A percentile compares a stretch with the other conserved stretches of the same genome.
phyloP scores from a whole-genome alignment of 495 filamentous ascomycete genomes.

The Aspergillus campestris region DNA sequence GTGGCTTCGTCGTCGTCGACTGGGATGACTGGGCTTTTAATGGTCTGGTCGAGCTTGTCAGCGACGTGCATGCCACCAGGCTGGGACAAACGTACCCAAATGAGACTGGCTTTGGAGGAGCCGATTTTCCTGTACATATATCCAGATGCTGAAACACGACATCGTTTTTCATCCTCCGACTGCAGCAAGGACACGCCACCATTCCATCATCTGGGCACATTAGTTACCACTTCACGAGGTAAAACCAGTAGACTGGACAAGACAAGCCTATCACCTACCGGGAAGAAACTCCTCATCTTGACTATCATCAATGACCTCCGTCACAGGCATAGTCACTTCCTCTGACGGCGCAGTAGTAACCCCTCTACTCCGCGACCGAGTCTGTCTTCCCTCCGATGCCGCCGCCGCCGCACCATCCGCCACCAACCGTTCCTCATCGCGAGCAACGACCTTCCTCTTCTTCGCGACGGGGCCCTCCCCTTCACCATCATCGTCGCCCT shows the following conservation, averaged over 20 bases:
- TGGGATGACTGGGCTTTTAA: slow-evolving; percentile 12
- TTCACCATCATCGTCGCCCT: slow-evolving; percentile 7
- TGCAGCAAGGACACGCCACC: slow-evolving; percentile 76
- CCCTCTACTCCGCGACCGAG: slow-evolving; percentile 29
- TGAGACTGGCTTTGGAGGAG: slow-evolving; percentile 9
- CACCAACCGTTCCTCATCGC: slow-evolving; percentile 5
- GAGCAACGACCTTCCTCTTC: slow-evolving; percentile 39
- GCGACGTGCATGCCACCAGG: too few species aligned
- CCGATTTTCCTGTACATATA: slow-evolving; percentile 29
- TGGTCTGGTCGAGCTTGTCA: background rate
- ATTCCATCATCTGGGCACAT: slow-evolving; percentile 56
- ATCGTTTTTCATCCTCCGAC: slow-evolving; percentile 62
- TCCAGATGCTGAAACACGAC: slow-evolving; percentile 77
- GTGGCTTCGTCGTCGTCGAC: slow-evolving; percentile 22
- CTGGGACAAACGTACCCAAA: slow-evolving; percentile 23
- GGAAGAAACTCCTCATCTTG: slow-evolving; percentile 32
- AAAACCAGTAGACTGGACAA: background rate
- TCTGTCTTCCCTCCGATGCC: slow-evolving; percentile 26
- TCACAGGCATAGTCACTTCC: background rate
- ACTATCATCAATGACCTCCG: slow-evolving; percentile 30
- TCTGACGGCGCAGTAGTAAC: slow-evolving; percentile 1
- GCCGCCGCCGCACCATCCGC: slow-evolving; percentile 4
- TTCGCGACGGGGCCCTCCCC: slow-evolving; percentile 19
- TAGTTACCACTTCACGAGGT: slow-evolving; percentile 16
- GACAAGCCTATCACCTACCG: slow-evolving; percentile 16